A percentile compares a stretch with the other conserved stretches of the same genome.
phyloP scores from a whole-genome alignment of 225 moss, liverwort and hornwort species.

The Anthoceros angustus region DNA sequence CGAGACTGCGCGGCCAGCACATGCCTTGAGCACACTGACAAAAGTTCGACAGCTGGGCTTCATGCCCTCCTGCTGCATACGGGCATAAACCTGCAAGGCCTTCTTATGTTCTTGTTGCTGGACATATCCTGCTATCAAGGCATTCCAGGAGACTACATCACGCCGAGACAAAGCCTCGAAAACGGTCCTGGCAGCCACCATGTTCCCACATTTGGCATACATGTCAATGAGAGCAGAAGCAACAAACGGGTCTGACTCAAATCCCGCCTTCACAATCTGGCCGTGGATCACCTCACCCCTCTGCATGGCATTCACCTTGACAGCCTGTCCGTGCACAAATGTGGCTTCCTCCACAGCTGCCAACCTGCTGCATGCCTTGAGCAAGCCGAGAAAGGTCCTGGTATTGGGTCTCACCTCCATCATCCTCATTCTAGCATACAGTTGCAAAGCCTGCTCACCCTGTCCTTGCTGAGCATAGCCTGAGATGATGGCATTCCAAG shows the following conservation, averaged over 20 bases:
- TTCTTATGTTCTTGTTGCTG: not conserved
- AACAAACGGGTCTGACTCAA: not conserved
- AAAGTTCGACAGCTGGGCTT: not conserved
- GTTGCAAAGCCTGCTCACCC: not conserved
- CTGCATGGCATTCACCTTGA: not conserved
- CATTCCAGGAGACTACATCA: conserved; percentile 1
- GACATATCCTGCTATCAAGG: not conserved
- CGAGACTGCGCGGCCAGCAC: not conserved
- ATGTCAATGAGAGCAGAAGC: not conserved
- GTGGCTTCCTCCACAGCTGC: not conserved
- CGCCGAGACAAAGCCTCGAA: not conserved
- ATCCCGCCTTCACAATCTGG: not conserved
- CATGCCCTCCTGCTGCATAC: not conserved
- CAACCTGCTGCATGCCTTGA: not conserved
- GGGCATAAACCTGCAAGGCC: not conserved
- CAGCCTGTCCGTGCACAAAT: not conserved
- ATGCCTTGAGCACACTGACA: not conserved
- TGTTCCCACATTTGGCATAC: not conserved
- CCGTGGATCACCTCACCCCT: not conserved
- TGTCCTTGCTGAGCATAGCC: not conserved
- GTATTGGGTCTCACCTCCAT: not conserved
- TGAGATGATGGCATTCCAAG: not conserved
- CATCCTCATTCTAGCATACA: not conserved
- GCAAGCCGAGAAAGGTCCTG: not conserved
- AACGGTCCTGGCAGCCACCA: not conserved